Conservation (phyloP, 116 monocot genomes). For the Posidonia oceanica region DNA sequence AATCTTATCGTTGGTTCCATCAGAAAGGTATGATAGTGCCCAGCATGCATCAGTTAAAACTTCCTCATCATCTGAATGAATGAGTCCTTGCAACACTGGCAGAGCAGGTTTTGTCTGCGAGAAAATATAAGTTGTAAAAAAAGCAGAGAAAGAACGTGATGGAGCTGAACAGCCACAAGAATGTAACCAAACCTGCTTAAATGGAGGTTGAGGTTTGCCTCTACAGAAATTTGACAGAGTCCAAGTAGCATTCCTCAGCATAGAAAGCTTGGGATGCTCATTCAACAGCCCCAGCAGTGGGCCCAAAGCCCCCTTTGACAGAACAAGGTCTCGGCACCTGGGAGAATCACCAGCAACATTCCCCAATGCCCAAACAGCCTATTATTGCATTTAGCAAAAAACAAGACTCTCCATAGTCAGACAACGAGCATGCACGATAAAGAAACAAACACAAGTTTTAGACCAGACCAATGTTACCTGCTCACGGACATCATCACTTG, state of each 20-base stretch:
- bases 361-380: conserved; percentile 98
- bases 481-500: conserved; percentile 81
- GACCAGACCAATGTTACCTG: conserved; percentile 30
- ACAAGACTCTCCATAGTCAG: neutral
- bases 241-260: conserved; percentile 97
- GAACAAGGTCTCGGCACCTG: conserved; percentile 85
- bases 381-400: neutral
- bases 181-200: conserved; percentile 56
- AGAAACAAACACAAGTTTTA: too few species aligned
- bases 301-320: conserved; percentile 51
- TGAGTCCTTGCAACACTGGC: conserved; percentile 53
- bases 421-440: too few species aligned
- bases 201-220: conserved; percentile 80
- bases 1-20: conserved; percentile 89
- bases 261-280: conserved; percentile 78
- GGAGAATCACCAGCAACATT: conserved; percentile 96
- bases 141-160: neutral
- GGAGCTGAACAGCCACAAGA: neutral
- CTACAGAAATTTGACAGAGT: conserved; percentile 92
- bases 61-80: conserved; percentile 85
- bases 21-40: conserved; percentile 82
- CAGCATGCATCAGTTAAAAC: conserved; percentile 84
- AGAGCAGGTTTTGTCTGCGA: conserved; percentile 64
- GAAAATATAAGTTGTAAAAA: neutral
- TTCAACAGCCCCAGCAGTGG: conserved; percentile 66